Evolutionary conservation across 2,329 filamentous ascomycete genomes (phyloP), one percentile per base, ranked within the genome.

Genomic region (Claviceps sp.): DNA sequence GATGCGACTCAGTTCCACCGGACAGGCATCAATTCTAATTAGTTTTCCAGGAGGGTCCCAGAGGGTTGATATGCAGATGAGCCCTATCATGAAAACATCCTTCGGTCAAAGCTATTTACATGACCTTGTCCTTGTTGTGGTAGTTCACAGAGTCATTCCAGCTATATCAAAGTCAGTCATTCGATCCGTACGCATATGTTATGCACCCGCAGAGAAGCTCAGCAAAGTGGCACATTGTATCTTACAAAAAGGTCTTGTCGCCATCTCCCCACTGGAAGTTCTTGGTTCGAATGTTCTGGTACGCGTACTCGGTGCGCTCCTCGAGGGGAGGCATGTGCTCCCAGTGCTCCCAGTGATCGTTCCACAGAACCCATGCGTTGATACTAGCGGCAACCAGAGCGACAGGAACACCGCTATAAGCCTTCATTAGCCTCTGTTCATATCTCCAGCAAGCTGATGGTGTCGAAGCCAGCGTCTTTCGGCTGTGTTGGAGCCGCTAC

Each of bases 81-180:
- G 10, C n/a, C 16, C 38, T 34, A 3, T 34, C 30, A 41, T 2
- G 13, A 26, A 24, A 5, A 16, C 2, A 24, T 22, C 19, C 24
- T 26, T 38, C 13, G 8, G 7, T 43, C n/a, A 8, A 30, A 19
- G 50, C 50, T 52, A 54, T 59, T 72, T 74, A 77, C 54, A 66
- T 63, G 56, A 68, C 65, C 80, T 87, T 89, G 76, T 94, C 85
- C 76, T 85, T 86, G 77, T 95, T 89, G 83, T 97, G 89, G 77
- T 95, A 91, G 83, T 97, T 97, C 77, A 96, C 89, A 54, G 77
- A 79, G 60, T 84, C 76, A 74, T 97, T 97, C 93, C 93, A 98
- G 85, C 86, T 89, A 52, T 47, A 37, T 10, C 2, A 11, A 17
- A 16, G 39, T 52, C 39, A 52, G 39, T 43, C 14, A 44, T 30